Evolutionary conservation across 2,329 filamentous ascomycete species (phyloP), one percentile per base, ranked within the genome.

Genomic region (Aspergillus pseudoviridinutans): DNA sequence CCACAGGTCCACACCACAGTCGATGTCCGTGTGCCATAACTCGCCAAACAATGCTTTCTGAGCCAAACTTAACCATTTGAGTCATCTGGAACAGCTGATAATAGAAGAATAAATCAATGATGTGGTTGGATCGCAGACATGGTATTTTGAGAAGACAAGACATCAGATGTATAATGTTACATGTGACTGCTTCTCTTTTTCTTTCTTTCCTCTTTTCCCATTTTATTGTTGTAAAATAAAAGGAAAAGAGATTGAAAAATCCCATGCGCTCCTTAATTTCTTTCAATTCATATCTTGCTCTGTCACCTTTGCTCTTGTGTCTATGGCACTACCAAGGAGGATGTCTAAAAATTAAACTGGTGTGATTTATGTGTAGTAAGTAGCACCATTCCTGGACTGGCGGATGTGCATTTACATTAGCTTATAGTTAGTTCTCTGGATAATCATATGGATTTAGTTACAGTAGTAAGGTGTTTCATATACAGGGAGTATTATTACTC

Each of bases 141-240:
- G n/a, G 7, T 25, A 28, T 20, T n/a, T 28, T 27, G 24, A 29
- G 27, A 29, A 29, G 38, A 28, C 54, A 29, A 25, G 20, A 28
- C 12, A 51, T 35, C 38, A 60, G 57, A 54, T 50, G 50, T 50
- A 56, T 55, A 52, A 61, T 58, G 41, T 46, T 41, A 38, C 50
- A 57, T 50, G 51, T 57, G 29, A 14, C 29, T 5, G 12, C 12
- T 12, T 35, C 17, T 17, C 32, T 29, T 28, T 29, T 10, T 9
- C 28, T 29, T 29, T 25, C 24, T 3, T 25, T 25, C 3, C 24
- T 25, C 24, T 25, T 29, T 29, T 12, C 28, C 28, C 28, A 3
- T 29, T 29, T 12, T 10, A 4, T 4, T 29, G 10, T 10, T 29
- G 10, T 35, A 35, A 35, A 35, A 35, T 6, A 14, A 35, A 14